These are phyloP conservation scores for Schizothecium vesticola DNA, from an alignment of 495 filamentous ascomycete genomes.

Conservation along the genomic window DNA sequence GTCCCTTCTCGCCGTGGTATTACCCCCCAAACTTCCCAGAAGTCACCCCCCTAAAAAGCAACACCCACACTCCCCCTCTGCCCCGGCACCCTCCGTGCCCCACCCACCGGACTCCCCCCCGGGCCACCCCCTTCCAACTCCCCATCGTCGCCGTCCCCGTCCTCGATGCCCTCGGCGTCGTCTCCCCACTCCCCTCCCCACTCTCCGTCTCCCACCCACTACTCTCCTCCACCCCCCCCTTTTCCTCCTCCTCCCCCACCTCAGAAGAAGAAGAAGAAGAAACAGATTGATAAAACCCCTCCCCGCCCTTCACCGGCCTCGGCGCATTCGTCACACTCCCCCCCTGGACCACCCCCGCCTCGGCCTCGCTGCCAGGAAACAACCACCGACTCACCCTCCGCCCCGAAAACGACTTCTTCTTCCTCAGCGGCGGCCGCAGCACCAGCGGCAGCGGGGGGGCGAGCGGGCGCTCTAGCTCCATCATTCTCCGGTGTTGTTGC, in stretches of 20 bases:
- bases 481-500: not conserved
- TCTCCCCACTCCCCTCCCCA: not conserved
- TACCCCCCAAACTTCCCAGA: not conserved
- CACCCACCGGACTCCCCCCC: too few relatives aligned
- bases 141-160: constrained; percentile 10
- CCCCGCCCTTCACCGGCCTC: constrained; percentile 38
- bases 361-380: constrained; percentile 27
- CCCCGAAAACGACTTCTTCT: constrained; percentile 54
- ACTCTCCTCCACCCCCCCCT: not conserved
- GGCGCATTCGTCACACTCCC: constrained; percentile 45
- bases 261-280: constrained; percentile 20
- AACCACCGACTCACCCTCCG: constrained; percentile 49
- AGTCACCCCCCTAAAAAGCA: constrained; percentile 14
- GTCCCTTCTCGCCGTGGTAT: not conserved
- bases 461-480: constrained; percentile 32
- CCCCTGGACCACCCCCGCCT: not conserved
- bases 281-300: constrained; percentile 52
- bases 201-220: not conserved
- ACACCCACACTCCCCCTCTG: constrained; percentile 33
- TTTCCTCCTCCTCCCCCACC: not conserved
- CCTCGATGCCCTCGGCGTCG: constrained; percentile 26
- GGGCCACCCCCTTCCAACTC: constrained; percentile 8
- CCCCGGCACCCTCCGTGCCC: constrained; percentile 33
- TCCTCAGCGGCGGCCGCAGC: constrained; percentile 45
- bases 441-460: constrained; percentile 50